Evolutionary conservation across 1,284 basidiomycete species (phyloP), one percentile per base, ranked within the genome.

Genomic region (Ceratobasidium sp.): DNA sequence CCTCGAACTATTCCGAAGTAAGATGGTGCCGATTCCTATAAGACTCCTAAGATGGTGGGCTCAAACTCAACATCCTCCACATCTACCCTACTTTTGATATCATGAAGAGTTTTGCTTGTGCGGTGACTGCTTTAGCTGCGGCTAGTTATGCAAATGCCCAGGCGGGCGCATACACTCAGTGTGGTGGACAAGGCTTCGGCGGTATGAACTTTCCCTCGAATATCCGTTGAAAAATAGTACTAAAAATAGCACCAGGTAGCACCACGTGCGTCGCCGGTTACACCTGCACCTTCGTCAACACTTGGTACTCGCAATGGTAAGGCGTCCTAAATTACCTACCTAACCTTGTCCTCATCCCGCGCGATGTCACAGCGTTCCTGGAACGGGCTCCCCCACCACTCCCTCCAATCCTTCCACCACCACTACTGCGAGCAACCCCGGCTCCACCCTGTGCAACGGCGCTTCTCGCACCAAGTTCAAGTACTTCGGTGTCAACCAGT

Each of bases 401-500:
- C n/a, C n/a, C n/a, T n/a, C n/a, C n/a, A n/a, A n/a, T 29, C 22
- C 74, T 29, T 75, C 77, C 22, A 22, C 74, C 36, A 76, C 77
- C 31, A 65, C 74, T 19, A 59, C 60, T 53, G 36, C 65, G 47
- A 76, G 66, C 36, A 73, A 78, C 0, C 50, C 75, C 15, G 63
- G 73, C 19, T 44, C 75, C 11, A 60, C 57, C n/a, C 48, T 59
- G n/a, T 75, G 76, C 53, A 75, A 76, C 45, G 73, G 75, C 33
- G 78, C n/a, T n/a, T n/a, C 82, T 14, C 81, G 80, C 78, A 89
- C 87, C 59, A 89, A 89, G 81, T 90, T 91, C 86, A 83, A 85
- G 78, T 89, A 83, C 82, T 89, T 89, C 77, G 89, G 89, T 81
- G 89, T 90, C 44, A 90, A 88, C 81, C 82, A 90, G 79, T 87